Percentiles rank a stretch among this genome's conserved stretches.
These are phyloP conservation scores for Pezicula carpinea DNA, from an alignment of 2,329 filamentous ascomycete species.

Conservation along the genomic window DNA sequence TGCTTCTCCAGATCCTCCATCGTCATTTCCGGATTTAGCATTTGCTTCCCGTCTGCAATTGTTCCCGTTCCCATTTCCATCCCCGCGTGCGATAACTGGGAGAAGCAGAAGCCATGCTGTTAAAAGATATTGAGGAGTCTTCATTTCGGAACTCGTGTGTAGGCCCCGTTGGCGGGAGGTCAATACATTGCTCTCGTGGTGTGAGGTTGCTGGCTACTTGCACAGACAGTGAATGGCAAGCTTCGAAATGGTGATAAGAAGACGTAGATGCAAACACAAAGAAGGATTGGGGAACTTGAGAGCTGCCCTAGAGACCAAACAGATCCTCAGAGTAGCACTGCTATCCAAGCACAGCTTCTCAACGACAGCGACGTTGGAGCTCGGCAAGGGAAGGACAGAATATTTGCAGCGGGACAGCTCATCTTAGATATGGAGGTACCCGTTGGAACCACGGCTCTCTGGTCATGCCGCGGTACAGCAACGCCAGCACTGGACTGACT, in stretches of 20 bases:
- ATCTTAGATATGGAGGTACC: slow-evolving; percentile 15
- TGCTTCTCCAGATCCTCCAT: no score
- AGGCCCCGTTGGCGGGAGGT: slow-evolving; percentile 8
- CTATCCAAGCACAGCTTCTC: no score
- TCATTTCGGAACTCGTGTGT: slow-evolving; percentile 5
- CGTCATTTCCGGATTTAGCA: no score
- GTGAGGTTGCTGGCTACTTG: slow-evolving; percentile 7
- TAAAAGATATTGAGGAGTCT: not conserved
- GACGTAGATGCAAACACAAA: slow-evolving; percentile 12
- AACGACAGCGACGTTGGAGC: no score
- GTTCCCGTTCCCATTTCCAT: no score
- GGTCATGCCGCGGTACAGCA: slow-evolving; percentile 18
- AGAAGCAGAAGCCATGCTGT: not conserved
- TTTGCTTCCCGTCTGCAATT: no score
- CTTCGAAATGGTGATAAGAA: slow-evolving; percentile 13
- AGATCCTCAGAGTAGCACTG: no score
- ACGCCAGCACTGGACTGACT: slow-evolving; percentile 4
- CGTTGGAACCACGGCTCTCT: not conserved
- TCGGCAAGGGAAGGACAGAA: slow-evolving; percentile 1
- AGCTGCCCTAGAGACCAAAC: no score
- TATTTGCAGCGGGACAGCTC: slow-evolving; percentile 16
- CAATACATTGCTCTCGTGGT: slow-evolving; percentile 19
- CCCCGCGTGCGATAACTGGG: not conserved
- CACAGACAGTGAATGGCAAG: slow-evolving; percentile 8
- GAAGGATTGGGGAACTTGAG: not conserved